Evolutionary conservation across 73 alveolate genomes (phyloP), one percentile per base, ranked within the genome.

Genomic region (Urostyla sp.): DNA sequence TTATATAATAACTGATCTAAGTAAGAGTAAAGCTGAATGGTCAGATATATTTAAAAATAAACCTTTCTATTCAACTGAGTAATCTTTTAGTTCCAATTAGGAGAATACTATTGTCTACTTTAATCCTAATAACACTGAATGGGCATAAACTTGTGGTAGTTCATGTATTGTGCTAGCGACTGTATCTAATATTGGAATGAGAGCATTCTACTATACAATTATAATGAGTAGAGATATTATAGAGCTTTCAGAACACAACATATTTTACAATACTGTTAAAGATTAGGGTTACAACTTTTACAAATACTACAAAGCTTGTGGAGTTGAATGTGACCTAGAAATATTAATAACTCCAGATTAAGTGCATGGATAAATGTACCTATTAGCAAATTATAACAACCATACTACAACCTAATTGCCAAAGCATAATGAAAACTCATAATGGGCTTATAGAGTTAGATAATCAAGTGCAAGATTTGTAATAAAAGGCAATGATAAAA

Each of bases 261-360:
- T 34, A 35, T 46, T 69, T 11, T 48, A 69, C 18, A 69, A 69
- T 27, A 30, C 56, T 23, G 30, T 69, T 23, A 2, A 8, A 48
- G 69, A 49, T 4, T 7, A 13, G 2, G 32, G 57, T 23, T 69
- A 69, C 53, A 69, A 48, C 16, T 69, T 46, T 32, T 69, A 69
- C 54, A 69, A 69, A 49, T 69, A 46, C 69, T 32, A 69, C 37
- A 45, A 69, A 23, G 15, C 55, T 1, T 46, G 83, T 20, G 67
- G 26, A 4, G n/a, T n/a, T n/a, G 72, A 69, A 2, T 46, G 72
- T 26, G 69, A 49, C 16, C 6, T 69, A 10, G 72, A 69, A 10
- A 27, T 69, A 2, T 46, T 69, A 18, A 44, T 69, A 20, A 49
- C 67, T 4, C 83, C 83, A 0, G n/a, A 46, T 4, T 30, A 44